Percentiles rank a stretch among this genome's conserved stretches.
These are phyloP conservation scores for Pyrus bretschneideri DNA, from an alignment of 306 rosid genomes.

Conservation along the genomic window DNA sequence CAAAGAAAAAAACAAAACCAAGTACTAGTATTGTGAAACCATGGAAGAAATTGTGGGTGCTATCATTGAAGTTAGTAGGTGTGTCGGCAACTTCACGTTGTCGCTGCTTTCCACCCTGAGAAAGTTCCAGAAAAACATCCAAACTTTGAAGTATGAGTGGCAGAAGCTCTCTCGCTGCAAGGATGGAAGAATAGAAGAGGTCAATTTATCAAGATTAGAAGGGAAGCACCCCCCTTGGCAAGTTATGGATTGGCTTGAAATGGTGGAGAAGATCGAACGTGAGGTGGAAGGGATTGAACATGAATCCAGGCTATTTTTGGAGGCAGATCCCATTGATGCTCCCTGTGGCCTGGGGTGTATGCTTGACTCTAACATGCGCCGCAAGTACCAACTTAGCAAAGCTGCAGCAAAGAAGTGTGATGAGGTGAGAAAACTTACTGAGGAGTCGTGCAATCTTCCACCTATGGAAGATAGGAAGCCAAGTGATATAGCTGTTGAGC, in stretches of 20 bases:
- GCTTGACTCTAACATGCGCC: not conserved
- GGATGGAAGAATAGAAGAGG: not conserved
- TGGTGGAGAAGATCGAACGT: not conserved
- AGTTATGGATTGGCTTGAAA: constrained; percentile 1
- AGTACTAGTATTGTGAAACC: not conserved
- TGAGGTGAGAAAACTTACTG: not conserved
- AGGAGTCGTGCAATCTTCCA: not conserved
- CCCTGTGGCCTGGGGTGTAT: not conserved
- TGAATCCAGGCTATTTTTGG: not conserved
- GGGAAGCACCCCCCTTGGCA: not conserved
- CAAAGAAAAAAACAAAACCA: not conserved
- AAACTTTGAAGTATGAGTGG: not conserved
- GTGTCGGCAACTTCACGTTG: not conserved
- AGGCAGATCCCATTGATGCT: not conserved
- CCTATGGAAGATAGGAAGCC: not conserved
- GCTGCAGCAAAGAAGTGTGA: not conserved
- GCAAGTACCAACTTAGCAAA: constrained; percentile 5
- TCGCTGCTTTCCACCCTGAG: not conserved
- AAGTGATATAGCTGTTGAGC: constrained; percentile 1
- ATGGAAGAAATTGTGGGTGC: not conserved
- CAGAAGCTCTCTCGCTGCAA: not conserved
- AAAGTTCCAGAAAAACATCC: constrained; percentile 5
- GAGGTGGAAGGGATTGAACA: not conserved
- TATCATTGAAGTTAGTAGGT: not conserved
- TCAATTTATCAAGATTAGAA: not conserved